Evolutionary conservation across 345 rosid genomes (phyloP), one percentile per base, ranked within the genome.

Genomic region (Aquilaria sinensis): DNA sequence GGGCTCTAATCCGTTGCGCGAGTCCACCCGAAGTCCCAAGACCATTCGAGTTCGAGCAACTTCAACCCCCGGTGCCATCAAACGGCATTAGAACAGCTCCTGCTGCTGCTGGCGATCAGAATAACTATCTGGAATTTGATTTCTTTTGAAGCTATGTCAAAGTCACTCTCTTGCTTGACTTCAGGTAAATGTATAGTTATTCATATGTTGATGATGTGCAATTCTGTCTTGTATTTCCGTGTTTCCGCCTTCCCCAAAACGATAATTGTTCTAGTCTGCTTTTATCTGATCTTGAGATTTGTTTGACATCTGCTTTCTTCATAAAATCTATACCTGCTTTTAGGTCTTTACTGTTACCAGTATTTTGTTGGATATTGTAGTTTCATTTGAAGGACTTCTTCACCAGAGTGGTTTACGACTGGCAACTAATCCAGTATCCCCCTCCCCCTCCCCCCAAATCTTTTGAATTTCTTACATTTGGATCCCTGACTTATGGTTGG

Each of bases 21-120:
- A 90, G 84, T 56, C 97, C 97, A 9, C 95, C 92, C 0, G 95
- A 87, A 69, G 70, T 90, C 56, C 95, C 95, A 29, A 90, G 74
- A 74, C 85, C 95, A 12, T 73, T 82, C 4, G 87, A 84, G 68
- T 74, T 85, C 12, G 93, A 82, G 63, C 80, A 60, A 6, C 58
- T 68, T 31, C 79, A 67, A 11, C 65, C 58, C 68, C 62, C 79
- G 30, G 60, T 82, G 5, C 54, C 82, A 61, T 76, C 92, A 41
- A 71, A 83, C 10, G 67, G 73, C 41, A 81, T 68, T 51, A 83
- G 83, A 71, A 72, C 81, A 56, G 67, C 67, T 30, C 31, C 63
- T 16, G 61, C 60, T 66, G 65, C 73, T 32, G 46, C 46, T 30
- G 53, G 66, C 5, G 85, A 75, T 69, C 79, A 75, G 63, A 79